phyloP scores from a whole-genome alignment of 2,329 filamentous ascomycete species.

The Pseudogymnoascus sp. region DNA sequence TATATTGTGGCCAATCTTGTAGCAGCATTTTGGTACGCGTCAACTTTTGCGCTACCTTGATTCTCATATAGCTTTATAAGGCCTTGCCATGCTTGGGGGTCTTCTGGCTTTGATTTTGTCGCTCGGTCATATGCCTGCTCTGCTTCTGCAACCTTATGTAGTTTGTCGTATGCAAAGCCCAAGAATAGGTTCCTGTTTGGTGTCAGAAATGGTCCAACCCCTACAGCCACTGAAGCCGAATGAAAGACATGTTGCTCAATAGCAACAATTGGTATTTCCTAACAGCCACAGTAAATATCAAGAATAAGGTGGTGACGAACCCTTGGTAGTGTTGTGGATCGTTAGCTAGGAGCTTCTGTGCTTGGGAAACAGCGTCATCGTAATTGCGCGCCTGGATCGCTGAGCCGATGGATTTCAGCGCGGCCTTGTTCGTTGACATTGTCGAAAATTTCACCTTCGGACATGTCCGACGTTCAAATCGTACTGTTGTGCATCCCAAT shows the following conservation, averaged over 20 bases:
- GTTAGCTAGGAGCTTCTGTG: conserved; percentile 59
- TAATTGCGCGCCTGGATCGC: conserved; percentile 73
- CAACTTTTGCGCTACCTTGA: conserved; percentile 60
- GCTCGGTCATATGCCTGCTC: conserved; percentile 71
- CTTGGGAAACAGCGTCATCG: conserved; percentile 64
- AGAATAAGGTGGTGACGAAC: conserved; percentile 36
- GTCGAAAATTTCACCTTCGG: neutral
- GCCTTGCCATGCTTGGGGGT: conserved; percentile 86
- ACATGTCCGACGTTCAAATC: neutral
- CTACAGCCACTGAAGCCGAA: neutral
- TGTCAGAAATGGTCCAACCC: neutral
- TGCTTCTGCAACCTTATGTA: conserved; percentile 62
- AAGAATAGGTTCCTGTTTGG: conserved; percentile 67
- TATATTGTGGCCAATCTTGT: conserved; percentile 70
- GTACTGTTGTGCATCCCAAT: neutral
- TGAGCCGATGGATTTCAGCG: conserved; percentile 73
- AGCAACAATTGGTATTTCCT: neutral
- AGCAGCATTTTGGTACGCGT: conserved; percentile 66
- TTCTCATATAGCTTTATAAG: conserved; percentile 79
- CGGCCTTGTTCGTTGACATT: conserved; percentile 44
- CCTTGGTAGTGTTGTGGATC: conserved; percentile 79
- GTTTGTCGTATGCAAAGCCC: conserved; percentile 76
- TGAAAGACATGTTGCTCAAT: neutral
- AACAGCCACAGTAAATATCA: neutral
- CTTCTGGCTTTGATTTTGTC: conserved; percentile 61